Base-by-base conservation (phyloP, 1,284 basidiomycete genomes). In the Pholiota adiposa region DNA sequence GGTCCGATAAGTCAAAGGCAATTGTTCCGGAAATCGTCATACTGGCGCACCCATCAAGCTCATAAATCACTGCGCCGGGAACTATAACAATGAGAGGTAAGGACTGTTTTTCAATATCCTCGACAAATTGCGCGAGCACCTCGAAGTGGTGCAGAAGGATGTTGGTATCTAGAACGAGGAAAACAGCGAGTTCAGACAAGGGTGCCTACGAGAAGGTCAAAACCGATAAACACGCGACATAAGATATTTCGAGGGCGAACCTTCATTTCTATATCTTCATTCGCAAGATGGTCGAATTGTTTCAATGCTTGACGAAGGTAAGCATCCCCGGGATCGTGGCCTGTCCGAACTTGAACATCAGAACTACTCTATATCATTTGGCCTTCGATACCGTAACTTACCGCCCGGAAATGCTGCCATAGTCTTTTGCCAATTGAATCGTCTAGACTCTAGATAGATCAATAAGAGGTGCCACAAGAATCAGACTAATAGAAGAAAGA, bases 151-250 rank as follows among this genome's bases (percentile, higher is more conserved):
- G 81, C 61, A 92, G 73, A 16, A 92, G 75, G 60, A 92, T 82
- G 66, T 92, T 92, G 25, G 90, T 92, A 69, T 92, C 90, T 34
- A 90, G 68, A 18, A 92, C 81, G 44, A 92, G 67, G 64, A 81
- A 83, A 14, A 76, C 72, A 56, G 71, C 67, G 59, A 69, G 71
- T 63, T 81, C 78, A 6, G 74, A 71, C 21, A 76, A 61, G 29
- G 79, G 76, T 5, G 73, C 74, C 81, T 84, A 54, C n/a, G 14
- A 19, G 29, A 18, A 52, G 33, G 50, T 8, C 18, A 23, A 40
- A 21, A 41, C n/a, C 16, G 51, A 27, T 41, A n/a, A n/a, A 43
- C 25, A 12, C 3, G 4, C 29, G 34, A 29, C 43, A 19, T 19
- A 12, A n/a, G 16, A 38, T 21, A 31, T n/a, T 6, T 12, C 11